A percentile compares a stretch with the other conserved stretches of the same genome.
Conservation (phyloP, 1,284 basidiomycete genomes). For the Trichosporon sp. region DNA sequence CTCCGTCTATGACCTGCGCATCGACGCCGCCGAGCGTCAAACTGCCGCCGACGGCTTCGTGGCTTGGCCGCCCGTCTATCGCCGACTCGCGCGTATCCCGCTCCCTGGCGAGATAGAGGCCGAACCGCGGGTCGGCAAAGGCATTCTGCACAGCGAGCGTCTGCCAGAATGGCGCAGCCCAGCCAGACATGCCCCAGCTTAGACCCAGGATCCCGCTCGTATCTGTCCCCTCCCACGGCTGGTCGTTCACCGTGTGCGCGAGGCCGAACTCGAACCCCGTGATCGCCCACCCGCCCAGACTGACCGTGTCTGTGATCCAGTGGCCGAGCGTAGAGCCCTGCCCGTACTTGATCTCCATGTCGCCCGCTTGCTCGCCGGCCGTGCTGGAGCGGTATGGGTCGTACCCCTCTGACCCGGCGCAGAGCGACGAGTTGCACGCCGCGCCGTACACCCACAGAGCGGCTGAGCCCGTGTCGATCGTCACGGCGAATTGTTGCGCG, state of each 20-base stretch:
- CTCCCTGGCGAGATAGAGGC: constrained; percentile 8
- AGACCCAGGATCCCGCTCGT: constrained; percentile 7
- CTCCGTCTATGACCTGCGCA: constrained; percentile 61
- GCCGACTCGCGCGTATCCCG: not conserved
- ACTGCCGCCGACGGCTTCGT: constrained; percentile 55
- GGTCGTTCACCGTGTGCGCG: not conserved
- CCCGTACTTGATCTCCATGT: not conserved
- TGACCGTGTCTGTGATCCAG: not conserved
- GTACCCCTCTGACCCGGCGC: not conserved
- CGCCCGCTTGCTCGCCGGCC: not conserved
- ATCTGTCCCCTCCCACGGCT: not conserved
- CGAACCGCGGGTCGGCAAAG: not conserved
- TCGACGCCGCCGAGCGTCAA: constrained; percentile 59
- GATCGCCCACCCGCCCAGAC: not conserved
- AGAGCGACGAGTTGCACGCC: not conserved
- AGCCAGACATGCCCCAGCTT: not conserved
- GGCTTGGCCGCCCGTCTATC: not conserved
- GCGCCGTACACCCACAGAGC: constrained; percentile 2
- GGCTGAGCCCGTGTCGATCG: constrained; percentile 8
- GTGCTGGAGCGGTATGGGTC: not conserved
- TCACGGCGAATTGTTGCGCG: constrained; percentile 35
- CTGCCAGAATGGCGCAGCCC: constrained; percentile 5
- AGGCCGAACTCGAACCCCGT: not conserved
- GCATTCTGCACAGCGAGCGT: not conserved
- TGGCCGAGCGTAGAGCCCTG: not conserved